Conservation (phyloP, 352 stramenopile species). For the Phytophthora vignae region DNA sequence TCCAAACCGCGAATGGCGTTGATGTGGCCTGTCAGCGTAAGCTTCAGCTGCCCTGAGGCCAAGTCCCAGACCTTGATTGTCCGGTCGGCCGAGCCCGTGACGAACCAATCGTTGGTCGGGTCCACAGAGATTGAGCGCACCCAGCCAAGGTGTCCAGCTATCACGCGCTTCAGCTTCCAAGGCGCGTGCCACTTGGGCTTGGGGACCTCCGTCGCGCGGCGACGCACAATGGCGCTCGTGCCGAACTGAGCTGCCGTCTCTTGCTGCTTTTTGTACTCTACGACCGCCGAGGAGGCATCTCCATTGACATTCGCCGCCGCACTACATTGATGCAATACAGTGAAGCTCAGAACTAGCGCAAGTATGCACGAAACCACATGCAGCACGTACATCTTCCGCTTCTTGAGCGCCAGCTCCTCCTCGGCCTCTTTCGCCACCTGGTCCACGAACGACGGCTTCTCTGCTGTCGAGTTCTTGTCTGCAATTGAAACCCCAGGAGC, state of each 20-base stretch:
- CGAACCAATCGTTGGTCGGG: slow-evolving; percentile 99
- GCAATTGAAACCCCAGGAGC: slow-evolving; percentile 28
- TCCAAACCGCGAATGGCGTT: slow-evolving; percentile 97
- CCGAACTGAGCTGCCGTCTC: slow-evolving; percentile 62
- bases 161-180: slow-evolving; percentile 98
- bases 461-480: slow-evolving; percentile 16
- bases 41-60: slow-evolving; percentile 96
- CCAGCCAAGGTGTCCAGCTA: slow-evolving; percentile 96
- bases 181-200: slow-evolving; percentile 99
- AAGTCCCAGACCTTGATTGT: slow-evolving; percentile 99
- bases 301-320: slow-evolving; percentile 32
- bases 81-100: slow-evolving; percentile 96
- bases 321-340: slow-evolving; percentile 18
- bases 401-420: slow-evolving; percentile 51
- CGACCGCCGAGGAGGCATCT: slow-evolving; percentile 44
- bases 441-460: slow-evolving; percentile 52
- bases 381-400: slow-evolving; percentile 53
- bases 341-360: neutral
- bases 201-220: slow-evolving; percentile 89
- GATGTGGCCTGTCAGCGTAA: slow-evolving; percentile 99
- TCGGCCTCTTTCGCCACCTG: slow-evolving; percentile 69
- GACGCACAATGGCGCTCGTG: slow-evolving; percentile 73
- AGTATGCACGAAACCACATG: neutral
- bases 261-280: slow-evolving; percentile 71
- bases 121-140: slow-evolving; percentile 98